Base-by-base conservation (phyloP, 106 monocot species). In the Platanthera zijinensis region DNA sequence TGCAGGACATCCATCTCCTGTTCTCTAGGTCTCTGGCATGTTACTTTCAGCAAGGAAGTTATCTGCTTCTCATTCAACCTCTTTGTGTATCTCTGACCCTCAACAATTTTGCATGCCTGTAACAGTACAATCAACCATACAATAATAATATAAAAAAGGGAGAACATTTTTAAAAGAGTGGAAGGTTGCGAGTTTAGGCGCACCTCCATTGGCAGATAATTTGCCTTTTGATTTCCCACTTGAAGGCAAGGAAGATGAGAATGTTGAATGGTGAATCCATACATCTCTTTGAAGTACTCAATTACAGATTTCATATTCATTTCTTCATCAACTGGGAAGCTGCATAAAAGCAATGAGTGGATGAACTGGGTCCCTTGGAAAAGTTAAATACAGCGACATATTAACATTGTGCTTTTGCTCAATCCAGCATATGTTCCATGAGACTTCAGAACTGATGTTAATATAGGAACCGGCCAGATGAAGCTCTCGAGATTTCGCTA, bases 261-360 rank as follows among this genome's bases (percentile, higher is more conserved):
- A 57, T 95, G 76, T 57, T 83, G 82, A 78, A 95, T 95, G 47
- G 89, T 78, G 74, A 95, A 95, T 13, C 88, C 95, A 86, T 95
- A 95, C 89, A 92, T 86, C 78, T 95, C 95, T 63, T 90, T 85
- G 81, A 95, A 95, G 75, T 95, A 95, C 70, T 92, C 95, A n/a
- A 95, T 92, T 28, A 95, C 95, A 48, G 95, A 92, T 79, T 92
- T 95, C 95, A 95, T 95, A 75, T 95, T 95, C 91, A 92, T 92
- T 81, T 95, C 88, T 6, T 95, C 95, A 75, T 95, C 95, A 22
- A 95, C 90, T 2, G 95, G 95, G 71, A 95, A 95, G 72, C 95
- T 95, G 82, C 66, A 21, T 18, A 78, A 69, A 84, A 17, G 50
- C 18, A 78, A 9, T 62, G 21, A 22, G 21, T 0, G 14, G 5